Base-by-base conservation (phyloP, 2,329 filamentous ascomycete species). In the Apiospora rasikravindrae region DNA sequence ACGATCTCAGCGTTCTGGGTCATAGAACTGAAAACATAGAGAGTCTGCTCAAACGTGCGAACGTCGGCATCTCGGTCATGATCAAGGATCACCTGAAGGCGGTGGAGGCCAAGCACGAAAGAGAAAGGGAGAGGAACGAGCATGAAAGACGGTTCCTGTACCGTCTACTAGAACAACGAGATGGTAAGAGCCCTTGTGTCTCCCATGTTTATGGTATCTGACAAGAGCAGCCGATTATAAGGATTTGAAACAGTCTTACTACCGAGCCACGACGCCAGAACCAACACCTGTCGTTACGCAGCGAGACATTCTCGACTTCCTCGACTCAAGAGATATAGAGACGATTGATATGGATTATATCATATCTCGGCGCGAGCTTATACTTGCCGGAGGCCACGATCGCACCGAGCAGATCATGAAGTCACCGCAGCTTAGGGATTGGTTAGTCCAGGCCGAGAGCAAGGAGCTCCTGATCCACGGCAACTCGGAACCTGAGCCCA, bases 381-480 rank as follows among this genome's bases (percentile, higher is more conserved):
- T 64, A 19, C n/a, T 64, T 14, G 0, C 57, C 6, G 22, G 57
- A 1, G 33, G 57, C 5, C 57, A 40, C 0, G 29, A 64, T 10
- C 57, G 57, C 19, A 64, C 57, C 6, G 57, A 64, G 29, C 57
- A 64, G 57, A 64, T 64, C 29, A 64, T 64, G 57, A 64, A 40
- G 16, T 64, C 57, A 4, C 19, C 57, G 2, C 57, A 64, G 19
- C 29, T 64, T 2, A 19, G 33, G 4, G 33, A 64, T 10, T 64
- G 57, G 57, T 19, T 64, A 3, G 57, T 64, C 22, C 29, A 64
- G 13, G 33, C 29, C 0, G 57, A 64, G 2, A 40, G 29, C 6
- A 64, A 40, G 16, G 57, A 64, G 19, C 19, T 64, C 1, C 19
- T 64, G 29, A 40, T 64, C 29, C 57, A 64, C 19, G 57, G 57